phyloP scores from a whole-genome alignment of 2,329 filamentous ascomycete species.

The Arthrobotrys sphaeroides region DNA sequence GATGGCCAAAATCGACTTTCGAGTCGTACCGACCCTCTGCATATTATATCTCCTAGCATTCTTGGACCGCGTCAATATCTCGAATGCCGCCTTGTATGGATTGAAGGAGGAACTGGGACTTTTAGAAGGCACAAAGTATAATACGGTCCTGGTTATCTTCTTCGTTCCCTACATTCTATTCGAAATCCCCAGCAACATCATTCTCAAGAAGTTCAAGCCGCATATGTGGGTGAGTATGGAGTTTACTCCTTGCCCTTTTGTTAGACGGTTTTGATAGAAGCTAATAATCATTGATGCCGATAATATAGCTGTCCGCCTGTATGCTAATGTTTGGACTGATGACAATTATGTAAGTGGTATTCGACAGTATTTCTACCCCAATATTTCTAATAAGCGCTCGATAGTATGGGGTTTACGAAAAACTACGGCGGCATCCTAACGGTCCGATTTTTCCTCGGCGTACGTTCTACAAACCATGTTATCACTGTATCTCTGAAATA shows the following conservation, averaged over 20 bases:
- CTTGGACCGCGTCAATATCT: slow-evolving; percentile 79
- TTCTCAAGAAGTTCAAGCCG: slow-evolving; percentile 74
- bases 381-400: neutral
- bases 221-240: slow-evolving; percentile 68
- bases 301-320: slow-evolving; percentile 70
- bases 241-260: too few relatives aligned
- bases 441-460: slow-evolving; percentile 84
- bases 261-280: too few relatives aligned
- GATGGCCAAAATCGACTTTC: slow-evolving; percentile 75
- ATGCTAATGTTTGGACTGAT: slow-evolving; percentile 82
- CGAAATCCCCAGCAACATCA: slow-evolving; percentile 77
- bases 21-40: slow-evolving; percentile 76
- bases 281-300: neutral
- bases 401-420: slow-evolving; percentile 70
- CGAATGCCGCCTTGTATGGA: slow-evolving; percentile 76
- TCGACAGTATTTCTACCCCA: too few relatives aligned
- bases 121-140: slow-evolving; percentile 69
- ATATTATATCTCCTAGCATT: slow-evolving; percentile 77
- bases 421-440: slow-evolving; percentile 80
- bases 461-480: slow-evolving; percentile 58
- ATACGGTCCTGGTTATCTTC: slow-evolving; percentile 80
- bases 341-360: slow-evolving; percentile 29
- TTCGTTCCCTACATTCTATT: slow-evolving; percentile 78
- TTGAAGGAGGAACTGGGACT: slow-evolving; percentile 72
- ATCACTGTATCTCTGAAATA: neutral